Evolutionary conservation across 106 monocot genomes (phyloP).

Genomic region (Xerophyta viscosa): DNA sequence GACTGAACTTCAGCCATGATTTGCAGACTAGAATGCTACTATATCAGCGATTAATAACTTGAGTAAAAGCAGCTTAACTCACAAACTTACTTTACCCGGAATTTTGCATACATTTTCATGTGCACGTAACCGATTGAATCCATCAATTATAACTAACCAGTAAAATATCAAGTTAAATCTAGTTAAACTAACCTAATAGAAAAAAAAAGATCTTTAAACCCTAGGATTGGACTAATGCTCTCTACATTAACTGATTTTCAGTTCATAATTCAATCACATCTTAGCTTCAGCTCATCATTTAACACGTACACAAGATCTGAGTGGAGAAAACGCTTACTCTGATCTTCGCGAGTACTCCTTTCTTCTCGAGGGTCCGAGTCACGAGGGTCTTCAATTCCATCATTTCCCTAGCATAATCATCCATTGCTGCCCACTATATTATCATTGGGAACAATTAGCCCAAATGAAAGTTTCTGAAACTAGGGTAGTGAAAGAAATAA

Average conservation of each 20-base stretch:
- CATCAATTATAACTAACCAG: neutral
- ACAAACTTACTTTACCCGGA: too few species aligned
- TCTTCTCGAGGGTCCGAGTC: slow-evolving; percentile 34
- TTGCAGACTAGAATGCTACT: too few species aligned
- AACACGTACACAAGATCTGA: neutral
- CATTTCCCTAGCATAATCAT: slow-evolving; percentile 74
- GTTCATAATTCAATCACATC: neutral
- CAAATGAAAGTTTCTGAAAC: too few species aligned
- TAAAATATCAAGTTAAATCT: neutral
- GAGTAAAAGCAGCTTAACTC: too few species aligned
- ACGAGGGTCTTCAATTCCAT: slow-evolving; percentile 75
- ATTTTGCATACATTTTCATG: too few species aligned
- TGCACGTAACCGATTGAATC: too few species aligned
- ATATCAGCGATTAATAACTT: too few species aligned
- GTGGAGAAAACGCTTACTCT: slow-evolving; percentile 8
- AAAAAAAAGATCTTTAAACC: neutral
- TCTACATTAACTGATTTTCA: neutral
- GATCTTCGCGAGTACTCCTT: slow-evolving; percentile 21
- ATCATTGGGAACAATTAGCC: too few species aligned
- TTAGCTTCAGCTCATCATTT: neutral
- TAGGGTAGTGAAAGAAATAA: too few species aligned
- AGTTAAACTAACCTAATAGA: neutral
- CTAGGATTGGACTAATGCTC: neutral
- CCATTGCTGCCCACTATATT: too few species aligned
- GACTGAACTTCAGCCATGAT: too few species aligned